Conservation (phyloP, 345 rosid species). For the Triadica sebifera region DNA sequence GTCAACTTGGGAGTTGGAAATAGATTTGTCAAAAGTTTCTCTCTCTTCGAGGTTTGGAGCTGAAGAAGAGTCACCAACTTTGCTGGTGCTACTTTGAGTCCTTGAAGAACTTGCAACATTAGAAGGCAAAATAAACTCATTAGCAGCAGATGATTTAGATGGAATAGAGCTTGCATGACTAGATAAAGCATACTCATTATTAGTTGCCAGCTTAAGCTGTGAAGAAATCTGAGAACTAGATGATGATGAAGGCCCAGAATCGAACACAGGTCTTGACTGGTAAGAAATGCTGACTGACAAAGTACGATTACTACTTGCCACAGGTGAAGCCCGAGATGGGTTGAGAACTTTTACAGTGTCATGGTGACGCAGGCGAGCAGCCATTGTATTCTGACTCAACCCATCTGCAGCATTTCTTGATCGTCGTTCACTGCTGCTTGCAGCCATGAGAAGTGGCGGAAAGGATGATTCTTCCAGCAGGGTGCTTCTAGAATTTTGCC, state of each 20-base stretch:
- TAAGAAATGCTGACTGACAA: not conserved
- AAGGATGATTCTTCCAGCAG: conserved; percentile 21
- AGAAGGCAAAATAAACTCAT: conserved; percentile 3
- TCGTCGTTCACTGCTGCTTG: conserved; percentile 7
- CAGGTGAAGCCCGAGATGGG: conserved; percentile 9
- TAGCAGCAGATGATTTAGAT: not conserved
- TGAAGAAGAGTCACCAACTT: not conserved
- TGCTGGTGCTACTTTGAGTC: conserved; percentile 6
- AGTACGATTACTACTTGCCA: not conserved
- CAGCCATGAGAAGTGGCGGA: conserved; percentile 22
- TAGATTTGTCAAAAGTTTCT: not conserved
- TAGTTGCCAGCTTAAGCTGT: not conserved
- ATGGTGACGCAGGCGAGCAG: conserved; percentile 7
- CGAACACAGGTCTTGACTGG: conserved; percentile 6
- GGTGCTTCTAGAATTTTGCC: not conserved
- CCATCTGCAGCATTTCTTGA: conserved; percentile 1
- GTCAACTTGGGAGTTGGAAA: not conserved
- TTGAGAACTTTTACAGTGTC: conserved; percentile 15
- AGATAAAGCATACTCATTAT: not conserved
- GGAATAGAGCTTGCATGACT: conserved; percentile 4
- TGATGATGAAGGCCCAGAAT: not conserved
- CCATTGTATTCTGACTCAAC: conserved; percentile 20
- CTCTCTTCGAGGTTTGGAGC: conserved; percentile 1
- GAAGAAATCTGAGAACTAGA: conserved; percentile 12
- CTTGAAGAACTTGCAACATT: conserved; percentile 18